Percentiles rank a stretch among this genome's conserved stretches.
Conservation (phyloP, 805 yeast species). For the Kurtzmaniella fragi region DNA sequence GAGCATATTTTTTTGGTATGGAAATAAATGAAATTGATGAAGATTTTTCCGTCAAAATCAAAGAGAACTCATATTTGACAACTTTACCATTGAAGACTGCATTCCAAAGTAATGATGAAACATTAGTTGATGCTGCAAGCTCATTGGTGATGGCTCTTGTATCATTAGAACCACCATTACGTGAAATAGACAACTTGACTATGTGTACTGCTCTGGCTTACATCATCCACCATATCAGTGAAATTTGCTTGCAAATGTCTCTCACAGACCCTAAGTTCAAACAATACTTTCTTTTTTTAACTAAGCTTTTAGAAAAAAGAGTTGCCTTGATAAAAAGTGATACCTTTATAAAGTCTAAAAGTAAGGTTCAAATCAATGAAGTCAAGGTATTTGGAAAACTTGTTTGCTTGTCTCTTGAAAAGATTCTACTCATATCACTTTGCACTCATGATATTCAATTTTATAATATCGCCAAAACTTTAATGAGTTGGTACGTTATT, state of each 20-base stretch:
- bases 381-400: slow-evolving; percentile 12
- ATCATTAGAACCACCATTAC: not conserved
- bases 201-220: slow-evolving; percentile 17
- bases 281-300: slow-evolving; percentile 29
- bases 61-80: not conserved
- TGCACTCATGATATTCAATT: slow-evolving; percentile 42
- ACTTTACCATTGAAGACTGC: slow-evolving; percentile 22
- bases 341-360: not conserved
- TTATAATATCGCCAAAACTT: slow-evolving; percentile 32
- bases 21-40: slow-evolving; percentile 15
- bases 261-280: slow-evolving; percentile 33
- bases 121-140: slow-evolving; percentile 31
- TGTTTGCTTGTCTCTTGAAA: slow-evolving; percentile 28
- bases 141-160: slow-evolving; percentile 27
- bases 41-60: slow-evolving; percentile 4
- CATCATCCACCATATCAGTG: slow-evolving; percentile 29
- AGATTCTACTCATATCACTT: slow-evolving; percentile 30
- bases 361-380: slow-evolving; percentile 9
- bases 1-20: slow-evolving; percentile 26
- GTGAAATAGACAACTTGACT: not conserved
- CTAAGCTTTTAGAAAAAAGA: slow-evolving; percentile 26
- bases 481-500: slow-evolving; percentile 27
- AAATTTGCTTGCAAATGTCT: slow-evolving; percentile 27
- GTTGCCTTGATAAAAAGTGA: slow-evolving; percentile 8
- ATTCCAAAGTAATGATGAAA: slow-evolving; percentile 13